phyloP scores from a whole-genome alignment of 2,329 filamentous ascomycete species.

The Talaromyces sp. region DNA sequence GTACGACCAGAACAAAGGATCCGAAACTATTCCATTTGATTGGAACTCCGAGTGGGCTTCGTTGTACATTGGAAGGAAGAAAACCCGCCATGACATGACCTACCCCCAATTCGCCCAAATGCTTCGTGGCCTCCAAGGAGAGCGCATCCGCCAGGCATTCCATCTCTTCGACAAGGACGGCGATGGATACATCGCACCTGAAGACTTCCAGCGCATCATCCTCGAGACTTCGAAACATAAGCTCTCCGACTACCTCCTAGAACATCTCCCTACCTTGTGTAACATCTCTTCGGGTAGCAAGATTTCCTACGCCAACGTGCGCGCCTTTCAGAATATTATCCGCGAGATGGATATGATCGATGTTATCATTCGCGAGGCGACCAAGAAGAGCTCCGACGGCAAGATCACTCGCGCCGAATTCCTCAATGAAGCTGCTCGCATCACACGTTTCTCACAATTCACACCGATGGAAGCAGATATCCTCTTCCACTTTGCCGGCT shows the following conservation, averaged over 20 bases:
- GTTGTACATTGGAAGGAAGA: constrained; percentile 85
- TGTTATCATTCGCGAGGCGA: constrained; percentile 83
- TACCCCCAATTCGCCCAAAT: constrained; percentile 98
- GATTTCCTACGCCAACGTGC: constrained; percentile 95
- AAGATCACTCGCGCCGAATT: constrained; percentile 95
- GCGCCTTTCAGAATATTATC: constrained; percentile 97
- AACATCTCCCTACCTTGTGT: constrained; percentile 87
- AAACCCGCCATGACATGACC: constrained; percentile 83
- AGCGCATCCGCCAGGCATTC: constrained; percentile 94
- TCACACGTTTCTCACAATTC: constrained; percentile 91
- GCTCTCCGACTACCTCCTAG: constrained; percentile 90
- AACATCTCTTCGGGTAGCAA: constrained; percentile 89
- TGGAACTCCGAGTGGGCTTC: constrained; percentile 97
- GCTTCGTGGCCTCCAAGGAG: constrained; percentile 91
- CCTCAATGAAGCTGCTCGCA: constrained; percentile 83
- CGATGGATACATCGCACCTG: constrained; percentile 91
- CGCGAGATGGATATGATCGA: constrained; percentile 97
- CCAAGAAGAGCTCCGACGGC: constrained; percentile 75
- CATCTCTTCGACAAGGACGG: constrained; percentile 83
- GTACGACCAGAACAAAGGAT: constrained; percentile 85
- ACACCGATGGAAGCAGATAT: constrained; percentile 99
- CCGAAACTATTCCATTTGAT: constrained; percentile 83
- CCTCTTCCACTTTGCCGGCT: constrained; percentile 93
- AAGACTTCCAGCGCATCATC: constrained; percentile 93
- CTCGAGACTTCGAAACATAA: constrained; percentile 90